Evolutionary conservation across 177 flowering plant species (phyloP).

Genomic region (Tripterygium wilfordii): DNA sequence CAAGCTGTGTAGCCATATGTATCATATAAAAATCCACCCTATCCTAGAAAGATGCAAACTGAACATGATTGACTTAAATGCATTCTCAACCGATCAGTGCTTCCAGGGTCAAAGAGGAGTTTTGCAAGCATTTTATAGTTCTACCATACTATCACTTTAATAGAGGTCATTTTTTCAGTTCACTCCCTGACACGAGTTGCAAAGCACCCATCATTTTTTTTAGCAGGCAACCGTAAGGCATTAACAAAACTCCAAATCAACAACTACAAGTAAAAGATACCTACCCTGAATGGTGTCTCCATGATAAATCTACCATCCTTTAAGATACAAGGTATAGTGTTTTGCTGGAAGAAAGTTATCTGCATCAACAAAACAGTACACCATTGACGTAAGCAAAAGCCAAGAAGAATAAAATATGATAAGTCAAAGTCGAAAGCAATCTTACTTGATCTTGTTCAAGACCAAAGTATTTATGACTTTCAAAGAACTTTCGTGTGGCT

Average conservation of each 20-base stretch:
- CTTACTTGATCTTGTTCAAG: constrained; percentile 86
- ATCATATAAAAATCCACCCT: no score
- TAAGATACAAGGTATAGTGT: constrained; percentile 89
- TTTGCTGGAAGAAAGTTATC: constrained; percentile 94
- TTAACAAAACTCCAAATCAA: background rate
- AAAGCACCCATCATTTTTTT: background rate
- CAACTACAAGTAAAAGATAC: background rate
- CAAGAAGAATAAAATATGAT: constrained; percentile 3
- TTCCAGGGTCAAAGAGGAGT: no score
- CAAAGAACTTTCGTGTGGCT: constrained; percentile 78
- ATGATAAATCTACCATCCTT: constrained; percentile 88
- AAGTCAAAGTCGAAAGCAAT: constrained; percentile 1
- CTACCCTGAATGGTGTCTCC: constrained; percentile 88
- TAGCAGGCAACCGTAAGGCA: no score
- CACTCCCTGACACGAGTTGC: no score
- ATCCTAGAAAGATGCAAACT: no score
- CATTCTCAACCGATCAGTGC: no score
- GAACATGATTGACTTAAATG: no score
- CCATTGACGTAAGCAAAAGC: constrained; percentile 3
- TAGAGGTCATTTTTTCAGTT: no score
- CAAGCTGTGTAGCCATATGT: no score
- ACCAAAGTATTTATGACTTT: constrained; percentile 86
- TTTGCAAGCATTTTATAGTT: no score
- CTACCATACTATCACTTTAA: no score
- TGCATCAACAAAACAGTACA: constrained; percentile 17